Conservation (phyloP, 1,139 yeast species). For the Meyerozyma elateridarum region DNA sequence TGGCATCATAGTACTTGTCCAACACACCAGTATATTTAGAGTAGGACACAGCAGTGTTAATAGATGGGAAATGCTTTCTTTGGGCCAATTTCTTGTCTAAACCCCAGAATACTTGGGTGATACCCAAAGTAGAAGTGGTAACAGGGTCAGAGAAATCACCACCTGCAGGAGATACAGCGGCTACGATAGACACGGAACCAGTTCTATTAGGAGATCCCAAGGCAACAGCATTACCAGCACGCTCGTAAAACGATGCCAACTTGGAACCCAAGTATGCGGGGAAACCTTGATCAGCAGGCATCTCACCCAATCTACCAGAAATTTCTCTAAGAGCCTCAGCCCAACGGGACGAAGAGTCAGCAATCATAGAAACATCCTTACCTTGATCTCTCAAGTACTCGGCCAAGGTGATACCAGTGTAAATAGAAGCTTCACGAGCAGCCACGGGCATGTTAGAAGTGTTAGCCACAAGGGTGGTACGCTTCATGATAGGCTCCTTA, state of each 20-base stretch:
- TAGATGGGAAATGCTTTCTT: constrained; percentile 99
- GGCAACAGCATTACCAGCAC: constrained; percentile 97
- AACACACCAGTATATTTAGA: constrained; percentile 91
- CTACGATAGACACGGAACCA: constrained; percentile 98
- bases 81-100: constrained; percentile 97
- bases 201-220: constrained; percentile 94
- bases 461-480: constrained; percentile 97
- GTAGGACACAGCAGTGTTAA: constrained; percentile 92
- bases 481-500: constrained; percentile 98
- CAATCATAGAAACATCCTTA: constrained; percentile 98
- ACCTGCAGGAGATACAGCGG: constrained; percentile 99
- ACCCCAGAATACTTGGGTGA: constrained; percentile 99
- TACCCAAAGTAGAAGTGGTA: constrained; percentile 95
- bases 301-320: constrained; percentile 99
- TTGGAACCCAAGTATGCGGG: constrained; percentile 99
- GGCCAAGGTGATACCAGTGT: constrained; percentile 97
- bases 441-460: constrained; percentile 99
- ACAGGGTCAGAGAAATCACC: constrained; percentile 99
- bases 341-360: constrained; percentile 99
- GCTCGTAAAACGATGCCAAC: constrained; percentile 96
- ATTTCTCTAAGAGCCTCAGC: constrained; percentile 99
- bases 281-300: constrained; percentile 99
- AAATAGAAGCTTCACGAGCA: constrained; percentile 98
- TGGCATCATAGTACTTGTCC: constrained; percentile 76
- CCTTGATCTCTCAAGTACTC: constrained; percentile 99